Evolutionary conservation across 306 rosid genomes (phyloP).

Genomic region (Cicer judaicum): DNA sequence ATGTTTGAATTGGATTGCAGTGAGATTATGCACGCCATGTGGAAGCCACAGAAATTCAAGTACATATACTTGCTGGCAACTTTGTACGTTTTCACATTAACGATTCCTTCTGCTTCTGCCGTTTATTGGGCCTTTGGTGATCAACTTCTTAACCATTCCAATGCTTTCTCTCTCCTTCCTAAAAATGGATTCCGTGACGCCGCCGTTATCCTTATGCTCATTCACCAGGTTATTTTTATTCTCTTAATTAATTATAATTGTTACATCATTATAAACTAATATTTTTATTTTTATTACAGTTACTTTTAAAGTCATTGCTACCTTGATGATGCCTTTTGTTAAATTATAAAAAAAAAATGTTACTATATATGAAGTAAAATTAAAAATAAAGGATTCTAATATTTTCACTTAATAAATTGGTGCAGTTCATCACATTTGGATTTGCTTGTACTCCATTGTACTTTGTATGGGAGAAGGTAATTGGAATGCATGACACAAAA

Average conservation of each 20-base stretch:
- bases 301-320: not conserved
- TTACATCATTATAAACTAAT: too few species aligned
- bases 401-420: not conserved
- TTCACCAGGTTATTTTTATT: constrained; percentile 65
- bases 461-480: constrained; percentile 99
- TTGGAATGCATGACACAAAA: constrained; percentile 93
- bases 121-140: constrained; percentile 99
- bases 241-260: too few species aligned
- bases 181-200: constrained; percentile 74
- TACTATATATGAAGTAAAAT: not conserved
- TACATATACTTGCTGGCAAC: constrained; percentile 88
- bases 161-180: constrained; percentile 95
- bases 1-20: constrained; percentile 50
- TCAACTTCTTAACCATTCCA: constrained; percentile 79
- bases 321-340: not conserved
- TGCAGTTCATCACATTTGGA: constrained; percentile 97
- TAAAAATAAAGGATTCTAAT: not conserved
- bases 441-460: constrained; percentile 97
- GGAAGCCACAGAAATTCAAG: constrained; percentile 98
- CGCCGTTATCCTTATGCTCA: constrained; percentile 91
- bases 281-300: too few species aligned
- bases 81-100: constrained; percentile 84
- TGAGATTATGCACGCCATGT: constrained; percentile 99
- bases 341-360: not conserved
- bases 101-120: constrained; percentile 81